These are phyloP conservation scores for Discostella pseudostelligera DNA, from an alignment of 108 stramenopile genomes.

Conservation along the genomic window DNA sequence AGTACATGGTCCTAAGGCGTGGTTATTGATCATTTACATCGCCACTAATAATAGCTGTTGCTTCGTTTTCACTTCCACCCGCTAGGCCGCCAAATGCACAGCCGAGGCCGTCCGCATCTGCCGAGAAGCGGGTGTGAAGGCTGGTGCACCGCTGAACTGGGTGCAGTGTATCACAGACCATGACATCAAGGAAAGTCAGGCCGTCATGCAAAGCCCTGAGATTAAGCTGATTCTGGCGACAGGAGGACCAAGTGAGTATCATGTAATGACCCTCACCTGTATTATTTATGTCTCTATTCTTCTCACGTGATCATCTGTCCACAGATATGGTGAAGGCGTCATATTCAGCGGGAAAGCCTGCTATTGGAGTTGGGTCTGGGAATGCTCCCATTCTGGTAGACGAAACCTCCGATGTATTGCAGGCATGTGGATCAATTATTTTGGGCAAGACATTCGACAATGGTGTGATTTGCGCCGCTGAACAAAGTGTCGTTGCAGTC, in stretches of 20 bases:
- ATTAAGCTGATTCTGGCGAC: neutral
- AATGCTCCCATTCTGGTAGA: constrained; percentile 35
- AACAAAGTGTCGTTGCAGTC: constrained; percentile 35
- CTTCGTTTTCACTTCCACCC: too few species aligned
- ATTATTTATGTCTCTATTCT: neutral
- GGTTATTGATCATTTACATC: too few species aligned
- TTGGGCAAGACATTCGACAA: constrained; percentile 47
- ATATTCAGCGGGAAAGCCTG: constrained; percentile 35
- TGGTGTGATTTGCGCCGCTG: constrained; percentile 45
- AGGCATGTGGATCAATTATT: constrained; percentile 28
- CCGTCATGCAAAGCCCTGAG: constrained; percentile 27
- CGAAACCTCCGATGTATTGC: constrained; percentile 44
- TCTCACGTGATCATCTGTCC: constrained; percentile 19
- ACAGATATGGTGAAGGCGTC: constrained; percentile 42
- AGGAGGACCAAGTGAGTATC: constrained; percentile 7
- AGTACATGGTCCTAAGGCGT: too few species aligned
- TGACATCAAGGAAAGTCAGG: constrained; percentile 16
- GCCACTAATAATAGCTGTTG: too few species aligned
- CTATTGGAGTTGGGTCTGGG: constrained; percentile 36
- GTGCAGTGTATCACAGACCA: constrained; percentile 14
- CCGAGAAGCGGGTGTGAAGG: constrained; percentile 21
- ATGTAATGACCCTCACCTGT: neutral
- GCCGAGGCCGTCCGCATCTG: constrained; percentile 21
- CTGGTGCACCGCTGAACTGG: constrained; percentile 26
- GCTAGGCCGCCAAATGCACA: constrained; percentile 17